These are phyloP conservation scores for Monilinia fructicola DNA, from an alignment of 2,329 filamentous ascomycete genomes.

Conservation along the genomic window DNA sequence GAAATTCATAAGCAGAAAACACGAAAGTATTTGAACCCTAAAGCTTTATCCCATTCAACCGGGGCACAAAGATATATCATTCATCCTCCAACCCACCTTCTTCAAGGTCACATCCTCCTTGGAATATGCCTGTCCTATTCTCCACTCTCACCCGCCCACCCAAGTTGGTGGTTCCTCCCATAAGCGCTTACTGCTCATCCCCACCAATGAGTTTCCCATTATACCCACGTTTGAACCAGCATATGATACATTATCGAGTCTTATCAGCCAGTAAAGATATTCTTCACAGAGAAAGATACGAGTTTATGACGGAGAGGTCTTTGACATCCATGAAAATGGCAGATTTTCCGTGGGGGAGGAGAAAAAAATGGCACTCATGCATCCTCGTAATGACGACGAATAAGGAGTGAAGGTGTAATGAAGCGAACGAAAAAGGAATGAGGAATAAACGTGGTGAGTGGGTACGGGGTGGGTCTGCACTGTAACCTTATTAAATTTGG, in stretches of 20 bases:
- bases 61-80: conserved; percentile 11
- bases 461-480: conserved; percentile 3
- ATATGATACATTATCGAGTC: conserved; percentile 3
- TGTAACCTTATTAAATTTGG: conserved; percentile 15
- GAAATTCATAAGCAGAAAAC: neutral
- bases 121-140: conserved; percentile 2
- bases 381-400: conserved; percentile 20
- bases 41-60: conserved; percentile 5
- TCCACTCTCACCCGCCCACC: conserved; percentile 15
- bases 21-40: conserved; percentile 1
- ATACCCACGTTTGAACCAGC: neutral
- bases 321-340: neutral
- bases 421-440: conserved; percentile 10
- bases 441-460: conserved; percentile 19
- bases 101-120: conserved; percentile 10
- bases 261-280: neutral
- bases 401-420: neutral
- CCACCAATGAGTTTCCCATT: neutral
- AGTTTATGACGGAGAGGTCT: neutral
- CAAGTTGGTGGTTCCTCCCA: conserved; percentile 18
- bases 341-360: neutral
- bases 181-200: conserved; percentile 17
- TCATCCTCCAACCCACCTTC: conserved; percentile 1
- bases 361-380: neutral
- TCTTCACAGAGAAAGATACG: neutral